These are phyloP conservation scores for Protomyces gravidus DNA, from an alignment of 1,139 yeast genomes.

Conservation along the genomic window DNA sequence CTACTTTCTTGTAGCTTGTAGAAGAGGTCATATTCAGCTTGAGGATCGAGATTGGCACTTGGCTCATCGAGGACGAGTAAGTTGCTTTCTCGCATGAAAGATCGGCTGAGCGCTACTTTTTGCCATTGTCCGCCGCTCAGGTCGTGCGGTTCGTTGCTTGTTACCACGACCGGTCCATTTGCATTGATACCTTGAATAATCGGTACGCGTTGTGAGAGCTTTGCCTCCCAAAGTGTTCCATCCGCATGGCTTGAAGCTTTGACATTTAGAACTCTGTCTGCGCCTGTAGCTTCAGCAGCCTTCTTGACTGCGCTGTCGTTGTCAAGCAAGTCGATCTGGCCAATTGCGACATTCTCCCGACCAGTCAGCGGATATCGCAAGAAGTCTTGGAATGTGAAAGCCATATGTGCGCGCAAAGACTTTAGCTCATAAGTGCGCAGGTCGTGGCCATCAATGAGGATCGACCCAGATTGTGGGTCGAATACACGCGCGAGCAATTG, in stretches of 20 bases:
- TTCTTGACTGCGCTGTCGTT: background rate
- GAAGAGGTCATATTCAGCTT: conserved; percentile 55
- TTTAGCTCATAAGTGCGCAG: conserved; percentile 7
- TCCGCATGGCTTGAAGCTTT: background rate
- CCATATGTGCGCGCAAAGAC: conserved; percentile 3
- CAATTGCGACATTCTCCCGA: conserved; percentile 19
- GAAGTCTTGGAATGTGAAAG: conserved; percentile 21
- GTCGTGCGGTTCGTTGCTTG: conserved; percentile 1
- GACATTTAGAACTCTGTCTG: conserved; percentile 6
- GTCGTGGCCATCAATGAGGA: conserved; percentile 9
- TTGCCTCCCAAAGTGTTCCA: background rate
- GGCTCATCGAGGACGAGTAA: conserved; percentile 90
- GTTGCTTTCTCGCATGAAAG: conserved; percentile 11
- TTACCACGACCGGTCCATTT: background rate
- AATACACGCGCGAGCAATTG: conserved; percentile 7
- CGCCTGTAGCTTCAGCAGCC: conserved; percentile 21
- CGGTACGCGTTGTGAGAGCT: conserved; percentile 2
- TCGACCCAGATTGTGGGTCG: conserved; percentile 10
- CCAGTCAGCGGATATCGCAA: conserved; percentile 18
- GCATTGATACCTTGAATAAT: background rate
- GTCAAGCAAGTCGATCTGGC: background rate
- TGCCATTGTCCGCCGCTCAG: conserved; percentile 28
- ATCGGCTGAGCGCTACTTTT: conserved; percentile 18
- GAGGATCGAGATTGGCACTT: conserved; percentile 95
- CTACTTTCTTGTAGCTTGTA: conserved; percentile 71